A percentile compares a stretch with the other conserved stretches of the same genome.
These are phyloP conservation scores for Coccomyxa sp. DNA, from an alignment of 139 green algal species.

Conservation along the genomic window DNA sequence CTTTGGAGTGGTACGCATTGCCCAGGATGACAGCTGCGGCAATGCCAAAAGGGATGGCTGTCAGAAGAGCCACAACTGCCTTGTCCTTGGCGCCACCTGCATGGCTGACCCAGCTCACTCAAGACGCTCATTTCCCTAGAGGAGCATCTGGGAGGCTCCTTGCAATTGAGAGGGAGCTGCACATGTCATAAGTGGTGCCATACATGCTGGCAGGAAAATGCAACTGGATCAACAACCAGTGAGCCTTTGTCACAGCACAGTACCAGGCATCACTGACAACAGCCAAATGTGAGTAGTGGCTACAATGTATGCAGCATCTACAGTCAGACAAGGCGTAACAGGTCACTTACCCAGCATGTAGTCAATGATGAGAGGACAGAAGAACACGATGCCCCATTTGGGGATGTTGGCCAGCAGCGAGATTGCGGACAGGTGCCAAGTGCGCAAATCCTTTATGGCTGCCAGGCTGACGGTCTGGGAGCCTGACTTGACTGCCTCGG, in stretches of 20 bases:
- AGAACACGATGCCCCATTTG: constrained; percentile 6
- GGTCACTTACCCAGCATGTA: background rate
- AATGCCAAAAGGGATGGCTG: constrained; percentile 5
- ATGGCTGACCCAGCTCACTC: background rate
- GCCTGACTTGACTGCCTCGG: background rate
- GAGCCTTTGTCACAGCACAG: too few relatives aligned
- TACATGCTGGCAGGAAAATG: too few relatives aligned
- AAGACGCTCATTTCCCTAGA: background rate
- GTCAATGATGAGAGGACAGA: constrained; percentile 7
- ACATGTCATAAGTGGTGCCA: too few relatives aligned
- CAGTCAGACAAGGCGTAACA: background rate
- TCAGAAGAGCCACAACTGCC: constrained; percentile 2
- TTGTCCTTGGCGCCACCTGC: background rate
- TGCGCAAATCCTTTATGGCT: background rate
- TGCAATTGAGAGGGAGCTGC: too few relatives aligned
- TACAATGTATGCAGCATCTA: background rate
- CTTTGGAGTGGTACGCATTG: background rate
- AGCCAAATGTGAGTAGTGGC: too few relatives aligned
- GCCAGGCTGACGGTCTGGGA: background rate
- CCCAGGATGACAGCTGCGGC: background rate
- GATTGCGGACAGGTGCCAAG: background rate
- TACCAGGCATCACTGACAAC: too few relatives aligned
- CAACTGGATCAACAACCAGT: too few relatives aligned
- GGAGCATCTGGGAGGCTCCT: background rate
- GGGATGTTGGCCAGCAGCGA: background rate